Conservation (phyloP, 768 basidiomycete genomes). For the Pisolithus sp. region DNA sequence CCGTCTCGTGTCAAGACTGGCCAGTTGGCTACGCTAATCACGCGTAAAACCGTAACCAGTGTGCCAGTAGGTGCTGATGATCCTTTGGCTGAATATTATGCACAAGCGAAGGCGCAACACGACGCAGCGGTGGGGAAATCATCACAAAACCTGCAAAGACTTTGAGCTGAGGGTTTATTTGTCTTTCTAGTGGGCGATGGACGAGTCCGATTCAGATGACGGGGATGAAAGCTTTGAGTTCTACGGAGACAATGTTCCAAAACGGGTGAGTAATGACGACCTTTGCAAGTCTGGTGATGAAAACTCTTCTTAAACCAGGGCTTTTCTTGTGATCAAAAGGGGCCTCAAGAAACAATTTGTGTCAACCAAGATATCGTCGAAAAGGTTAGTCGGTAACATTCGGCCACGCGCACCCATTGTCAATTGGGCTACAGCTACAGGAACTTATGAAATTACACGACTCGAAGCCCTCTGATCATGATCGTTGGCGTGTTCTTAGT, state of each 20-base stretch:
- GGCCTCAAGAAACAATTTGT: conserved; percentile 29
- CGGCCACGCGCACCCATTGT: neutral
- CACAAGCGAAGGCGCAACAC: conserved; percentile 43
- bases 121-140: conserved; percentile 35
- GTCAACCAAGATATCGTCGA: conserved; percentile 70
- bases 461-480: conserved; percentile 51
- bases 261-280: conserved; percentile 21
- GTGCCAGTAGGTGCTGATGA: conserved; percentile 31
- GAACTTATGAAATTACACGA: conserved; percentile 63
- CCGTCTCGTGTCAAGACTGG: conserved; percentile 1
- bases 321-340: conserved; percentile 59
- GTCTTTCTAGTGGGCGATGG: conserved; percentile 23
- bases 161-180: neutral
- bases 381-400: conserved; percentile 40
- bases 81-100: conserved; percentile 62
- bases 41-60: conserved; percentile 11
- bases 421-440: conserved; percentile 41
- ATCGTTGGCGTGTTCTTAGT: conserved; percentile 60
- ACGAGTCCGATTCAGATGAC: conserved; percentile 32
- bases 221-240: conserved; percentile 18
- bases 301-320: conserved; percentile 33
- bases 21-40: neutral
- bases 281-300: neutral
- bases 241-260: conserved; percentile 16
- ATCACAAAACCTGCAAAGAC: neutral